Percentiles rank a stretch among this genome's conserved stretches.
Evolutionary conservation across 2,329 filamentous ascomycete genomes (phyloP).

Genomic region (Penicillium digitatum): DNA sequence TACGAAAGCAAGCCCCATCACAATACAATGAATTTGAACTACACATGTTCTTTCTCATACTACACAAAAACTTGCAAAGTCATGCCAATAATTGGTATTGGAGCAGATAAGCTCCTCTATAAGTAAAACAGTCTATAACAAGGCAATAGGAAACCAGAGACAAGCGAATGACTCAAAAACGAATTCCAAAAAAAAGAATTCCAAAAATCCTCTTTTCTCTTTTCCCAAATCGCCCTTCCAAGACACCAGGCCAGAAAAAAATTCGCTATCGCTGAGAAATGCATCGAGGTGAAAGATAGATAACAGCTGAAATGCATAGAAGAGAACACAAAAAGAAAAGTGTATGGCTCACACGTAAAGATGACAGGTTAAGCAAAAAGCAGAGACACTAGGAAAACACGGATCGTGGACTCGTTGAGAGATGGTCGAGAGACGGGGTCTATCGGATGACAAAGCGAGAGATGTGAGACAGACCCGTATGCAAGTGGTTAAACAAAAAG

Average conservation of each 20-base stretch:
- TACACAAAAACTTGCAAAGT: neutral
- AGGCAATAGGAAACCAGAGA: slow-evolving; percentile 1
- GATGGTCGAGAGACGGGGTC: neutral
- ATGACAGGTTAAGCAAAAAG: slow-evolving; percentile 24
- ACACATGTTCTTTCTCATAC: neutral
- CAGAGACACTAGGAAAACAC: slow-evolving; percentile 8
- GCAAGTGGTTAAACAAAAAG: slow-evolving; percentile 12
- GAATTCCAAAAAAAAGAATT: slow-evolving; percentile 15
- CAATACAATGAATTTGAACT: neutral
- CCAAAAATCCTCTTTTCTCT: slow-evolving; percentile 11
- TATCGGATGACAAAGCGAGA: slow-evolving; percentile 5
- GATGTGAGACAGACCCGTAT: slow-evolving; percentile 9
- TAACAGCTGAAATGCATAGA: slow-evolving; percentile 14
- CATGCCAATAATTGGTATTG: slow-evolving; percentile 7
- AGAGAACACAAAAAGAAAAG: slow-evolving; percentile 12
- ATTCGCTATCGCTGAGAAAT: slow-evolving; percentile 28
- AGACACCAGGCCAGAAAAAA: slow-evolving; percentile 22
- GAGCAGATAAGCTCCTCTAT: slow-evolving; percentile 7
- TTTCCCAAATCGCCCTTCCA: slow-evolving; percentile 19
- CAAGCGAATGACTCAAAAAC: slow-evolving; percentile 17
- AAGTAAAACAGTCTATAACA: slow-evolving; percentile 12
- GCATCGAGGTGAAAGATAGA: slow-evolving; percentile 20
- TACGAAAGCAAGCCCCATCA: neutral
- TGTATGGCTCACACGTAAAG: slow-evolving; percentile 18
- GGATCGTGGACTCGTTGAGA: slow-evolving; percentile 14